Evolutionary conservation across 768 basidiomycete genomes (phyloP).

Genomic region (Agrocybe pediades): DNA sequence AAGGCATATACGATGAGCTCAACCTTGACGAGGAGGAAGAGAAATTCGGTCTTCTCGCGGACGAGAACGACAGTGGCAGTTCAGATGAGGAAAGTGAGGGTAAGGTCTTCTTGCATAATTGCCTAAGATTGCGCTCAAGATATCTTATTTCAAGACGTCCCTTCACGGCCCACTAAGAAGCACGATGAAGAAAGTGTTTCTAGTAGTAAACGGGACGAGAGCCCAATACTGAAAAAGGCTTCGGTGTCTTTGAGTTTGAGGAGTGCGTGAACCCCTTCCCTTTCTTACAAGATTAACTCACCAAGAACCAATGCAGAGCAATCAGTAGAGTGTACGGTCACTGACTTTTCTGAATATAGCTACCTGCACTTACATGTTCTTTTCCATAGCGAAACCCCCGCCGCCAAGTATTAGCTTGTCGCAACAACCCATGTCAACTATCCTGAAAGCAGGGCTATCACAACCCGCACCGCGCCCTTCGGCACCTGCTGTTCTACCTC

Average conservation of each 20-base stretch:
- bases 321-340: slow-evolving; percentile 50
- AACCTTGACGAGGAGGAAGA: slow-evolving; percentile 97
- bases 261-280: slow-evolving; percentile 51
- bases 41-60: slow-evolving; percentile 79
- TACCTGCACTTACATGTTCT: slow-evolving; percentile 9
- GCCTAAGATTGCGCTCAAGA: not conserved
- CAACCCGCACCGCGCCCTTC: slow-evolving; percentile 48
- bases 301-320: slow-evolving; percentile 47
- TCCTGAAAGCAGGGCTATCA: slow-evolving; percentile 75
- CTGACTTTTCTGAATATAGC: not conserved
- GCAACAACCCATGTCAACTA: slow-evolving; percentile 73
- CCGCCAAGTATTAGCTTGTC: slow-evolving; percentile 81
- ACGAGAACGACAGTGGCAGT: slow-evolving; percentile 79
- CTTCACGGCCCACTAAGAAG: slow-evolving; percentile 72
- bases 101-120: slow-evolving; percentile 21
- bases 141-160: slow-evolving; percentile 47
- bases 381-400: slow-evolving; percentile 62
- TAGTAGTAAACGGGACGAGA: slow-evolving; percentile 76
- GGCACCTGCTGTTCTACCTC: slow-evolving; percentile 63
- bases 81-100: slow-evolving; percentile 79
- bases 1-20: slow-evolving; percentile 97
- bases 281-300: slow-evolving; percentile 14
- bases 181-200: slow-evolving; percentile 78
- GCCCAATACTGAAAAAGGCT: slow-evolving; percentile 81
- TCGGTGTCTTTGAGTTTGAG: slow-evolving; percentile 60